phyloP scores from a whole-genome alignment of 257 asterid species.

The Gentiana straminea region DNA sequence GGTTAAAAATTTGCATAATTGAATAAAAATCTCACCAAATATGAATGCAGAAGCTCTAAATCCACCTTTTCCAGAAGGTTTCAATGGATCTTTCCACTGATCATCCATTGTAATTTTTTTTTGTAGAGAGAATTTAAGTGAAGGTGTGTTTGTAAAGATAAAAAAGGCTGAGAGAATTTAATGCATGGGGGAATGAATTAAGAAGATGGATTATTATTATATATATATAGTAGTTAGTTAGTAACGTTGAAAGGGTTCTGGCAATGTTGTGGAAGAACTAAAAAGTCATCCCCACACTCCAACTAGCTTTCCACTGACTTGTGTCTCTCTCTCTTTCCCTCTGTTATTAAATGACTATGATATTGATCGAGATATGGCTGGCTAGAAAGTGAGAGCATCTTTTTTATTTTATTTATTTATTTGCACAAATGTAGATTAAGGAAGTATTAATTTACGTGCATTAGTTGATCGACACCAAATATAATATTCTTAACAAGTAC shows the following conservation, averaged over 20 bases:
- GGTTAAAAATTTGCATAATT: background rate
- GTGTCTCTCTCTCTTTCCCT: conserved; percentile 17
- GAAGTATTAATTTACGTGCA: too few species aligned
- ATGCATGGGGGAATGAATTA: background rate
- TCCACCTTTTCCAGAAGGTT: conserved; percentile 45
- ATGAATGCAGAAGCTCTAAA: conserved; percentile 57
- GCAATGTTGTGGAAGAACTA: conserved; percentile 13
- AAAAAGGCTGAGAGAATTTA: conserved; percentile 4
- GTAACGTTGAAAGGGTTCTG: conserved; percentile 31
- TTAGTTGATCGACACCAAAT: too few species aligned
- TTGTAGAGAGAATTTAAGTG: conserved; percentile 9
- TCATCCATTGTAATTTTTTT: conserved; percentile 29
- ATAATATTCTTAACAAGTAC: too few species aligned
- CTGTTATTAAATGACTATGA: conserved; percentile 1
- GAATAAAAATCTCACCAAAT: conserved; percentile 26
- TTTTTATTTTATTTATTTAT: too few species aligned
- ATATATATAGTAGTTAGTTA: conserved; percentile 16
- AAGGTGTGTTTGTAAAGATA: background rate
- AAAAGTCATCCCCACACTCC: conserved; percentile 3
- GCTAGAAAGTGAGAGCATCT: conserved; percentile 18
- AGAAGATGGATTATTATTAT: conserved; percentile 3
- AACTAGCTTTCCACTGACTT: background rate
- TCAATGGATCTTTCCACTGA: conserved; percentile 8
- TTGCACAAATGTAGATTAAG: too few species aligned
- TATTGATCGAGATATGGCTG: conserved; percentile 38